These are phyloP conservation scores for Fusarium verticillioides DNA, from an alignment of 2,329 filamentous ascomycete species.

Conservation along the genomic window DNA sequence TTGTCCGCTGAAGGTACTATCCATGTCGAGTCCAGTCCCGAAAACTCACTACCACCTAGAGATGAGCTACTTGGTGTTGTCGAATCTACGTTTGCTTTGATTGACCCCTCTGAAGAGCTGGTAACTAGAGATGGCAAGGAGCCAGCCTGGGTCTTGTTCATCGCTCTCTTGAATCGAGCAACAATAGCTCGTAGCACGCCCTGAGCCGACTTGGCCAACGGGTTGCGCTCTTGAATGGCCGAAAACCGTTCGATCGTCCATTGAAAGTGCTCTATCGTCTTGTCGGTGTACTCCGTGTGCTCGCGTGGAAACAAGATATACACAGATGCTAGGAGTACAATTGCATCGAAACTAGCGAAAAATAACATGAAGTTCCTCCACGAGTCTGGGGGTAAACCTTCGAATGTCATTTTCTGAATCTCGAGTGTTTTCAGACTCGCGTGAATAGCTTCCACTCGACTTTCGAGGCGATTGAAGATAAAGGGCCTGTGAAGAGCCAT, in stretches of 20 bases:
- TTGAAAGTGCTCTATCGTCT: slow-evolving; percentile 65
- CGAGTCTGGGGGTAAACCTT: slow-evolving; percentile 60
- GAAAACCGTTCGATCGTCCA: slow-evolving; percentile 70
- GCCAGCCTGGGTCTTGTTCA: slow-evolving; percentile 48
- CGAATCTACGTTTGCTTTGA: slow-evolving; percentile 13
- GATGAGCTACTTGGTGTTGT: slow-evolving; percentile 32
- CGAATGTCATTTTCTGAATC: slow-evolving; percentile 62
- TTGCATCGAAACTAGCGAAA: slow-evolving; percentile 72
- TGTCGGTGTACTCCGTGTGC: slow-evolving; percentile 59
- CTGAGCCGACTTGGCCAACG: slow-evolving; percentile 64
- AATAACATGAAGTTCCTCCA: slow-evolving; percentile 66
- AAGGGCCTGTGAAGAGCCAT: slow-evolving; percentile 72
- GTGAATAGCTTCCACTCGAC: slow-evolving; percentile 65
- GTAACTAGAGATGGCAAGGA: slow-evolving; percentile 17
- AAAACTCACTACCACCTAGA: slow-evolving; percentile 1
- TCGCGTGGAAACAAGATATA: slow-evolving; percentile 70
- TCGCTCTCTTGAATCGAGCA: slow-evolving; percentile 62
- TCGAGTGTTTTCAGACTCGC: slow-evolving; percentile 67
- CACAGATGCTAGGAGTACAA: slow-evolving; percentile 69
- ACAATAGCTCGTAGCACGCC: slow-evolving; percentile 67
- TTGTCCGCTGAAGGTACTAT: slow-evolving; percentile 58
- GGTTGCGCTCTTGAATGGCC: slow-evolving; percentile 64
- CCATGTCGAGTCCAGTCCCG: slow-evolving; percentile 49
- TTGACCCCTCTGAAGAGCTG: neutral
- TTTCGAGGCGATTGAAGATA: slow-evolving; percentile 66